Base-by-base conservation (phyloP, 345 rosid species). In the Lepidium aucheri region DNA sequence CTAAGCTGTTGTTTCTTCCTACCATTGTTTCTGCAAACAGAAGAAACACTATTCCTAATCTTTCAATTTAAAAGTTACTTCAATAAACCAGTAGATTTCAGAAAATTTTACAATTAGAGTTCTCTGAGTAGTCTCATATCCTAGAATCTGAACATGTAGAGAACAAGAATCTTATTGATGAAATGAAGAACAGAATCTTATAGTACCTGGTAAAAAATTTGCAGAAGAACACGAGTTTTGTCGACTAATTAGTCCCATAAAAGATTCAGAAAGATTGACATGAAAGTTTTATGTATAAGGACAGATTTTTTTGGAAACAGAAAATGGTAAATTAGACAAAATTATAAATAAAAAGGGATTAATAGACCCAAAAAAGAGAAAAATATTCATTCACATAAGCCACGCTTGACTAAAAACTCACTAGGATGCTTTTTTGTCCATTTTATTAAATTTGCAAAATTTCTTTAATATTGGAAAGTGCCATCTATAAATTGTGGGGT, bases 11-110 rank as follows among this genome's bases (percentile, higher is more conserved):
- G 72, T 44, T 63, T 51, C 60, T 53, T 72, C 69, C 85, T 18
- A 72, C 83, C 89, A 86, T 86, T 86, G 12, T 63, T 38, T 72
- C 49, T 70, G 47, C 12, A 33, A 9, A 35, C 55, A 13, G n/a
- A 52, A 53, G 32, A 45, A 44, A 16, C 46, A 45, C 30, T 24
- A 33, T 20, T n/a, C 5, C 8, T 43, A 17, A 42, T 28, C 17
- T 38, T 39, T 53, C 20, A 16, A 11, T 11, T 42, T 33, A 53
- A 46, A 51, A 15, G 8, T 18, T 50, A 40, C 36, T 51, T 64
- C 35, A 7, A 0, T 7, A 34, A 17, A 60, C 64, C 32, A 44
- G 10, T 17, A 12, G 6, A 46, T 34, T 28, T 17, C 18, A 53
- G 17, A 33, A 28, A 32, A 24, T 20, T 0, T 28, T 28, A 18